Conservation (phyloP, 192 early-diverging fungal genomes). For the Coemansia sp. region DNA sequence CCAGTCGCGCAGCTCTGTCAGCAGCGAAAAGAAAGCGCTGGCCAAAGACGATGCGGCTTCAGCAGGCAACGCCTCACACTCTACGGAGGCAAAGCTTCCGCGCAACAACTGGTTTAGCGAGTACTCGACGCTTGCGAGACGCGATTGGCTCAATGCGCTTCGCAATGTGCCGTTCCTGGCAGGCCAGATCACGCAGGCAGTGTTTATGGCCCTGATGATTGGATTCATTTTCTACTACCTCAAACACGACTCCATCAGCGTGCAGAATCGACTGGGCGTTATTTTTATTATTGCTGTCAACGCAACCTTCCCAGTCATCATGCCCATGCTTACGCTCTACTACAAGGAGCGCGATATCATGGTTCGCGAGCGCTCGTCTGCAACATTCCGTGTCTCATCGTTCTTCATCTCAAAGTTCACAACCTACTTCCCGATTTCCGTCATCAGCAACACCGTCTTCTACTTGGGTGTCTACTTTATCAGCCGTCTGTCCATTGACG, state of each 20-base stretch:
- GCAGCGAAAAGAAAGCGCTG: slow-evolving; percentile 19
- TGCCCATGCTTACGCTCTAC: slow-evolving; percentile 56
- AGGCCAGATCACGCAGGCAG: slow-evolving; percentile 35
- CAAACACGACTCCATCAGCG: slow-evolving; percentile 37
- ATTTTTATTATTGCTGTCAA: slow-evolving; percentile 57
- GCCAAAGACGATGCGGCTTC: neutral
- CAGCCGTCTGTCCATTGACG: slow-evolving; percentile 37
- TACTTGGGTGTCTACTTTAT: slow-evolving; percentile 54
- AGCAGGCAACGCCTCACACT: neutral
- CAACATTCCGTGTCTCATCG: slow-evolving; percentile 63
- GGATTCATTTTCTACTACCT: slow-evolving; percentile 62
- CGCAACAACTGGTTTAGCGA: slow-evolving; percentile 58
- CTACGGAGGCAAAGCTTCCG: slow-evolving; percentile 21
- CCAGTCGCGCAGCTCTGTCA: neutral
- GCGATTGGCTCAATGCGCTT: slow-evolving; percentile 52
- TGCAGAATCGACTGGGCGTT: slow-evolving; percentile 56
- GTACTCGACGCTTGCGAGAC: slow-evolving; percentile 53
- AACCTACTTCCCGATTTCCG: slow-evolving; percentile 46
- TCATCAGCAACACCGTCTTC: slow-evolving; percentile 39
- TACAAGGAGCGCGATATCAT: slow-evolving; percentile 58
- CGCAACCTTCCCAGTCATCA: slow-evolving; percentile 59
- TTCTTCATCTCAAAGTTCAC: slow-evolving; percentile 67
- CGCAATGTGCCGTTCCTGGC: slow-evolving; percentile 45
- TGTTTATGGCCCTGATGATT: slow-evolving; percentile 56
- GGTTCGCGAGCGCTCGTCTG: slow-evolving; percentile 64